A percentile compares a stretch with the other conserved stretches of the same genome.
Evolutionary conservation across 345 rosid species (phyloP).

Genomic region (Eucalyptus camaldulensis): DNA sequence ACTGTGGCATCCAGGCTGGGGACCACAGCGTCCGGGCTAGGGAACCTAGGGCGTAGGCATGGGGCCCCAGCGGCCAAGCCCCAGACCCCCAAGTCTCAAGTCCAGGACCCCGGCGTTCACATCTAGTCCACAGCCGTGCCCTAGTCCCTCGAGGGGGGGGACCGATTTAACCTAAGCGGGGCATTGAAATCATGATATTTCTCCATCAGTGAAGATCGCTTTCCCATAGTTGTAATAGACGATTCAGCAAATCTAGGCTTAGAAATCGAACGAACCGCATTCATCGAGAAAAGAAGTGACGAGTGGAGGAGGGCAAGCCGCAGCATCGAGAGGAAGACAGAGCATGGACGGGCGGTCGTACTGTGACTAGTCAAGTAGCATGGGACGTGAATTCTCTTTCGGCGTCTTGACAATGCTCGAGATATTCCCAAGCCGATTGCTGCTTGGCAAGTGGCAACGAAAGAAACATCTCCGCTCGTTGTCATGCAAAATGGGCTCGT

Average conservation of each 20-base stretch:
- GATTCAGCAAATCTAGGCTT: background rate
- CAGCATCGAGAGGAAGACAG: background rate
- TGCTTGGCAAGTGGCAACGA: background rate
- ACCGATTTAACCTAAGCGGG: background rate
- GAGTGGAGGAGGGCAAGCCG: background rate
- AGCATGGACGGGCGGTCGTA: background rate
- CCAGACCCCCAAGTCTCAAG: background rate
- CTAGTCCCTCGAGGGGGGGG: background rate
- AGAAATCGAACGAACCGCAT: background rate
- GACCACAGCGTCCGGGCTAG: background rate
- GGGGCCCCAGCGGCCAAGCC: background rate
- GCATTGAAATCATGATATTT: background rate
- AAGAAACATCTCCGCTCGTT: background rate
- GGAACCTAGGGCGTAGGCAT: background rate
- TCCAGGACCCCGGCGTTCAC: background rate
- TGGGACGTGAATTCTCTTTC: background rate
- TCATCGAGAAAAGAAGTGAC: background rate
- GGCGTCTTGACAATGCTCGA: background rate
- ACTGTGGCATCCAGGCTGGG: background rate
- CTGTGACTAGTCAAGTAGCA: background rate
- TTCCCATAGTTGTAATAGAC: background rate
- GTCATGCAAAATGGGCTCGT: background rate
- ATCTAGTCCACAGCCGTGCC: background rate
- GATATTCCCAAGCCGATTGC: background rate
- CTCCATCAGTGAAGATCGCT: background rate